phyloP scores from a whole-genome alignment of 805 yeast species.

The Zygoascus ofunaensis region DNA sequence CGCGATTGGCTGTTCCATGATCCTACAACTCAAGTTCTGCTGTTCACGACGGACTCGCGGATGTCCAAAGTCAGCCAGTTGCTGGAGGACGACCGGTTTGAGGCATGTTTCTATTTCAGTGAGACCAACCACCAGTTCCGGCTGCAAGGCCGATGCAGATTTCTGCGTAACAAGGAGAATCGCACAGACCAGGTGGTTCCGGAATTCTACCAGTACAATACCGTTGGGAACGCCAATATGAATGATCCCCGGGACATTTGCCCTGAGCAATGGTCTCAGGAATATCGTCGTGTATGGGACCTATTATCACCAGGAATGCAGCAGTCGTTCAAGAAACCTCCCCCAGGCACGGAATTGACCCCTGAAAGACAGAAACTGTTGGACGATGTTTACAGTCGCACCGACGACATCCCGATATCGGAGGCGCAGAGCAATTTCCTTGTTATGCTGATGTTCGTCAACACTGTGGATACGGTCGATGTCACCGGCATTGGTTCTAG shows the following conservation, averaged over 20 bases:
- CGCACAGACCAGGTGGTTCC: conserved; percentile 4
- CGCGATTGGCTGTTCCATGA: conserved; percentile 72
- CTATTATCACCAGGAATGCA: conserved; percentile 48
- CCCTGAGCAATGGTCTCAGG: conserved; percentile 56
- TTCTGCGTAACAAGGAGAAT: conserved; percentile 26
- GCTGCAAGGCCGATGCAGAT: conserved; percentile 55
- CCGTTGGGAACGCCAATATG: conserved; percentile 3
- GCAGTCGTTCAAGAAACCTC: conserved; percentile 62
- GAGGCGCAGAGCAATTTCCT: conserved; percentile 58
- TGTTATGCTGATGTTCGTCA: conserved; percentile 58
- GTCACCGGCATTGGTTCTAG: conserved; percentile 45
- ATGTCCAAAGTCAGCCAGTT: conserved; percentile 51
- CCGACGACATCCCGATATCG: conserved; percentile 61
- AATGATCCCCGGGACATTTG: conserved; percentile 7
- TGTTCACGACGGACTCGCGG: conserved; percentile 65
- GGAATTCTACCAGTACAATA: conserved; percentile 13
- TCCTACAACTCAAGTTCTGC: conserved; percentile 52
- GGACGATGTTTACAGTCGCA: conserved; percentile 72
- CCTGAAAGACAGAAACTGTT: conserved; percentile 46
- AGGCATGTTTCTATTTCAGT: conserved; percentile 68
- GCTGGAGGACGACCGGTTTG: conserved; percentile 40
- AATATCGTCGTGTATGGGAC: conserved; percentile 56
- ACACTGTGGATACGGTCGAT: conserved; percentile 61
- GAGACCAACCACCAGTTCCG: conserved; percentile 59
- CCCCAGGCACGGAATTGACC: conserved; percentile 54